phyloP scores from a whole-genome alignment of 1,139 yeast genomes.

The Saccharomyces hybrid region DNA sequence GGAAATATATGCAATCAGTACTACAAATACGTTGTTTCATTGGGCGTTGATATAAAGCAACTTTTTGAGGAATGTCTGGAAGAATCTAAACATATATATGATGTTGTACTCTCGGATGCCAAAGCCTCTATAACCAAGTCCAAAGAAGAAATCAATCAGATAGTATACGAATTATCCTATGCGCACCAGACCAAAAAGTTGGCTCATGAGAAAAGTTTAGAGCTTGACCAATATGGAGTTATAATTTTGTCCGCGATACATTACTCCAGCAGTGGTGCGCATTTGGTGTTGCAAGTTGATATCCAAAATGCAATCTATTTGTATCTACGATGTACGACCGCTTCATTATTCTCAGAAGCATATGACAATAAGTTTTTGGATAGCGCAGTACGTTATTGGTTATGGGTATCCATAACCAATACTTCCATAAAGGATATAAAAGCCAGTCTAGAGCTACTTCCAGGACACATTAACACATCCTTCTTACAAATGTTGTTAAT shows the following conservation, averaged over 20 bases:
- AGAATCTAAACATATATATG: conserved; percentile 19
- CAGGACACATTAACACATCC: conserved; percentile 31
- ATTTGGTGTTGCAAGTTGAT: conserved; percentile 11
- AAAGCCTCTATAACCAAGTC: conserved; percentile 21
- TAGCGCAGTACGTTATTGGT: conserved; percentile 39
- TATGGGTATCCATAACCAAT: conserved; percentile 35
- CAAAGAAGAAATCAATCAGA: conserved; percentile 30
- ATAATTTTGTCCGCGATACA: conserved; percentile 30
- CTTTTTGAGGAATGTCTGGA: conserved; percentile 33
- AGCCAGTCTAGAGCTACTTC: conserved; percentile 20
- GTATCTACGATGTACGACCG: conserved; percentile 33
- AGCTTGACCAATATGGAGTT: conserved; percentile 32
- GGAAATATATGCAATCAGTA: neutral
- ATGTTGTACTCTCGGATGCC: conserved; percentile 19
- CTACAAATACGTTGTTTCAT: conserved; percentile 12
- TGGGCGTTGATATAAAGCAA: conserved; percentile 49
- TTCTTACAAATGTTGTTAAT: conserved; percentile 43
- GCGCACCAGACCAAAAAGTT: conserved; percentile 28
- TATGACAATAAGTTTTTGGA: conserved; percentile 31
- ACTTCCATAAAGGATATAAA: conserved; percentile 29
- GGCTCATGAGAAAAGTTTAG: conserved; percentile 23
- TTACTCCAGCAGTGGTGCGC: conserved; percentile 15
- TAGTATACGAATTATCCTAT: conserved; percentile 35
- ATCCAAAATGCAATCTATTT: conserved; percentile 27
- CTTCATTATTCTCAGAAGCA: conserved; percentile 31